Conservation (phyloP, 371 early-diverging fungal genomes). For the Apophysomyces trapeziformis region DNA sequence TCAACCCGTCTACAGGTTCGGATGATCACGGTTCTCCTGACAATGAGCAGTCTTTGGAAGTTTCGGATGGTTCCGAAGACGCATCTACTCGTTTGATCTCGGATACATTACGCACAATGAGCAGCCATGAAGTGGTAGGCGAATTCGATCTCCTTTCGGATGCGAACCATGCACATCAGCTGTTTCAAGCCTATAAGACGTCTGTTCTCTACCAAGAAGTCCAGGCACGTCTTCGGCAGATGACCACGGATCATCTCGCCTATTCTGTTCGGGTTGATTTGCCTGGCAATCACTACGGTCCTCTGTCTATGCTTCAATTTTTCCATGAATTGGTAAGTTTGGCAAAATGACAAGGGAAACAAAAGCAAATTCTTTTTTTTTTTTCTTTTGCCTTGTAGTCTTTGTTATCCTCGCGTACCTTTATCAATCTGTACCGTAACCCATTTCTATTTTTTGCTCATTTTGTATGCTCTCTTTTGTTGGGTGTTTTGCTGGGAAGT, state of each 20-base stretch:
- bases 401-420: constrained; percentile 50
- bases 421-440: constrained; percentile 51
- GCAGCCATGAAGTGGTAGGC: constrained; percentile 16
- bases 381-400: constrained; percentile 18
- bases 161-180: constrained; percentile 44
- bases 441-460: constrained; percentile 53
- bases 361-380: not conserved
- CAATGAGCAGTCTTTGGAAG: constrained; percentile 20
- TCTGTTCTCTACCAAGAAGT: constrained; percentile 24
- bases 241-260: constrained; percentile 2
- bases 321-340: constrained; percentile 58
- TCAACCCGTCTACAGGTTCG: not conserved
- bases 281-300: constrained; percentile 72
- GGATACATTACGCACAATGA: constrained; percentile 21
- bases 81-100: constrained; percentile 20
- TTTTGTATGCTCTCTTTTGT: constrained; percentile 33
- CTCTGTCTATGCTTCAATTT: constrained; percentile 56
- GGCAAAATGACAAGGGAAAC: too few species aligned
- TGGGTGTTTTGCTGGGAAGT: constrained; percentile 68
- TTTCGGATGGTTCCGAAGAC: constrained; percentile 10
- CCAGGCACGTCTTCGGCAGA: constrained; percentile 24
- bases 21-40: constrained; percentile 5
- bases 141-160: constrained; percentile 40
- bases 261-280: constrained; percentile 38
- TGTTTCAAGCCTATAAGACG: constrained; percentile 39